Evolutionary conservation across 768 basidiomycete genomes (phyloP), one percentile per base, ranked within the genome.

Genomic region (Cytidiella melzeri): DNA sequence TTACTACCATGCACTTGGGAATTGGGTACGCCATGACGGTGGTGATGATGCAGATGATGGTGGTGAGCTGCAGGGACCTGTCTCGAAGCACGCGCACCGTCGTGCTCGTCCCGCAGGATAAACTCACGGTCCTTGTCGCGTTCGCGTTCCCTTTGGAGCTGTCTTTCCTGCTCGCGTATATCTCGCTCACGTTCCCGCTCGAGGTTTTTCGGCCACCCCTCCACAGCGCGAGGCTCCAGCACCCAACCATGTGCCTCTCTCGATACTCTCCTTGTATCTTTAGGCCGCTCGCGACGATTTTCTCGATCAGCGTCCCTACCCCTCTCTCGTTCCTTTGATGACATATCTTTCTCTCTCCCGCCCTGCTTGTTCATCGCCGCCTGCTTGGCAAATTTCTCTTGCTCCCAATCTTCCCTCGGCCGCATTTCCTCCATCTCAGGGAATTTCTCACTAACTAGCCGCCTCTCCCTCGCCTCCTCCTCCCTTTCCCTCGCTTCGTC

Each of bases 101-200:
- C 58, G 52, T 59, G 56, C 20, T 60, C 61, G 61, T 51, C 55
- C 20, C 48, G 53, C 34, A 36, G 36, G 18, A 21, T 9, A 25
- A 20, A 18, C 25, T 45, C 42, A 15, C 51, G 30, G 37, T 51
- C 50, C 48, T 46, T 18, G n/a, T 58, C 61, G 51, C 51, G 64
- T 37, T 64, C 64, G 41, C 55, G 48, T 36, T 64, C 64, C 24
- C 61, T 58, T 34, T 60, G 51, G 18, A 40, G 43, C 21, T 18
- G 47, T 27, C 20, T 52, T 5, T 50, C 52, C 26, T 37, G 20
- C 40, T 51, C 47, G 19, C 34, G 41, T 41, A 25, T 38, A 15
- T 19, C 24, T 21, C 37, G 18, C 18, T 51, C 49, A 15, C 30
- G 23, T 23, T 48, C 52, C 6, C 50, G 50, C 2, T 50, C 49